Evolutionary conservation across 208 protist genomes (phyloP), one percentile per base, ranked within the genome.

Genomic region (Trypanosoma mega): DNA sequence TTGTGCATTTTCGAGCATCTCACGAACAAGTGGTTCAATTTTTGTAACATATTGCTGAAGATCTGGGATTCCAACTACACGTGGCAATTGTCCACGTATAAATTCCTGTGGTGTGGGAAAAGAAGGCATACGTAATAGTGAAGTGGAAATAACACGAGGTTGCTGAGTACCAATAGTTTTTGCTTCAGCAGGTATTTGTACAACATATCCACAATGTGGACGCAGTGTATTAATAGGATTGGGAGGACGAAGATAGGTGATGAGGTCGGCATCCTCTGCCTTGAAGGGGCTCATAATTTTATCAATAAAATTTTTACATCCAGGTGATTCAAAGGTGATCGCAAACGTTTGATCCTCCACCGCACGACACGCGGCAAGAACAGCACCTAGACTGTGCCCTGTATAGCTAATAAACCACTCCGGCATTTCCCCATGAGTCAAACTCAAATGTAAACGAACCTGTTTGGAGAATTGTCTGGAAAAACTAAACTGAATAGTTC

Each of bases 211-310:
- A 61, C 81, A 87, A 23, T 97, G 91, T 31, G 88, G 81, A 44
- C 82, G 81, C 51, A 97, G 75, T 3, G 88, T 88, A 68, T 97
- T 97, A 62, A 97, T 93, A 26, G 83, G 82, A 69, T 97, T 97
- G 20, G 91, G 91, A 2, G 75, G 47, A 14, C 80, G 77, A 12
- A 97, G 68, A 68, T 95, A 97, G 11, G 83, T 91, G 9, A 94
- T 80, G 16, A 90, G 59, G 48, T 72, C 56, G 8, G 51, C 73
- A 48, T 91, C 80, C 16, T 80, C 64, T 24, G 49, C 57, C 46
- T 71, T 63, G n/a, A 71, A 67, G 24, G 56, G 65, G 14, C 41
- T 54, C 47, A 66, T 74, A 43, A 61, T 72, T 51, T 91, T 90
- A 63, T 91, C 74, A 50, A 96, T 57, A 51, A 95, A 92, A 5